These are phyloP conservation scores for Nothopassalora personata DNA, from an alignment of 2,329 filamentous ascomycete genomes.

Conservation along the genomic window DNA sequence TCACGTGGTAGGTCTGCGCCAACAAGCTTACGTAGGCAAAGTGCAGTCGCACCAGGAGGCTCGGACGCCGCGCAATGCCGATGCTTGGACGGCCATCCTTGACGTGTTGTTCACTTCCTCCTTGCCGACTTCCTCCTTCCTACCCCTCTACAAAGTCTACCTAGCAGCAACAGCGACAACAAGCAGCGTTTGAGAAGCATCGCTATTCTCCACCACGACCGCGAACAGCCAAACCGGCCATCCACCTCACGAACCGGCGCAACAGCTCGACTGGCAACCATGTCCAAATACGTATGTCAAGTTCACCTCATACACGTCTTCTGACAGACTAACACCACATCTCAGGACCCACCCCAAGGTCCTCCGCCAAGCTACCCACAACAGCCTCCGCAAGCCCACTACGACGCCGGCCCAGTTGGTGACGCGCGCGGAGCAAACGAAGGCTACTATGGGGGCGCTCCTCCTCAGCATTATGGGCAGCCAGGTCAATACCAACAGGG, in stretches of 20 bases:
- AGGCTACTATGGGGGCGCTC: constrained; percentile 18
- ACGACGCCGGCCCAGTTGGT: constrained; percentile 16
- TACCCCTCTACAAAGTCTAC: background rate
- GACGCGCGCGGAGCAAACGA: constrained; percentile 15
- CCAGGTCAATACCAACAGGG: constrained; percentile 9
- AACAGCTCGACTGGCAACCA: background rate
- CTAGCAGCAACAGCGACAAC: background rate
- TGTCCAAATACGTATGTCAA: constrained; percentile 3
- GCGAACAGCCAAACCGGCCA: too few species aligned
- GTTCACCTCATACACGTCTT: background rate
- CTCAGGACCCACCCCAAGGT: constrained; percentile 17
- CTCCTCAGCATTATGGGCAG: constrained; percentile 18
- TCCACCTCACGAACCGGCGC: background rate
- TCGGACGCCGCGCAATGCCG: background rate
- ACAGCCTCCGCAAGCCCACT: constrained; percentile 20
- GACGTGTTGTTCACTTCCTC: background rate
- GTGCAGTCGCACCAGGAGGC: background rate
- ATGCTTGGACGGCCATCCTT: background rate
- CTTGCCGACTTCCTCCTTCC: background rate
- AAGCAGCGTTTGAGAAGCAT: background rate
- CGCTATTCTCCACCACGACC: background rate
- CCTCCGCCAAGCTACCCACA: constrained; percentile 24
- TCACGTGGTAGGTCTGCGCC: background rate
- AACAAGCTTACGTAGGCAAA: background rate
- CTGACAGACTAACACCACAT: background rate